Percentiles rank a stretch among this genome's conserved stretches.
Conservation (phyloP, 805 yeast species). For the Komagataella phaffii region DNA sequence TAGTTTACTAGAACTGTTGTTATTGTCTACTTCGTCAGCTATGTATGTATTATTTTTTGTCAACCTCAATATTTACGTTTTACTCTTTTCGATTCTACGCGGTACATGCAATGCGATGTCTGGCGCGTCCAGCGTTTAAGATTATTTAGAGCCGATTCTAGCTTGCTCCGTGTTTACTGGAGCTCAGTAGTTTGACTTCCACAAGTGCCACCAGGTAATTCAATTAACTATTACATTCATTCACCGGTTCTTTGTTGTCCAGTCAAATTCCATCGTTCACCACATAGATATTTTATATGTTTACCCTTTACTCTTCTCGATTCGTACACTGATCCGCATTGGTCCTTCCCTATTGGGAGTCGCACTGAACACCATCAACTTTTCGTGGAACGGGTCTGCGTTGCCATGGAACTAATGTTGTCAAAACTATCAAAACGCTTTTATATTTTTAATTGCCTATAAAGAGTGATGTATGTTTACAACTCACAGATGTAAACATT, state of each 20-base stretch:
- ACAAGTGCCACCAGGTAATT: too few relatives aligned
- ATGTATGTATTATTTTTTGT: background rate
- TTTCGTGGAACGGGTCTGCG: background rate
- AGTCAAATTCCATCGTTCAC: background rate
- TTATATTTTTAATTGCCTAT: background rate
- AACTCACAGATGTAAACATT: slow-evolving; percentile 11
- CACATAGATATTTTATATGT: too few relatives aligned
- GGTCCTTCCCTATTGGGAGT: background rate
- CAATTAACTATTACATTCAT: too few relatives aligned
- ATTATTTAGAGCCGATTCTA: too few relatives aligned
- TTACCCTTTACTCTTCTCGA: too few relatives aligned
- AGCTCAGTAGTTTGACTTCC: too few relatives aligned
- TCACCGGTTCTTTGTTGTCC: too few relatives aligned
- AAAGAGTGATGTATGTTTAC: background rate
- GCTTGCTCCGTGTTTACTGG: too few relatives aligned
- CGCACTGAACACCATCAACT: background rate
- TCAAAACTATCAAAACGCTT: background rate
- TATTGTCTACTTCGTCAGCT: background rate
- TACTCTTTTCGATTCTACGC: background rate
- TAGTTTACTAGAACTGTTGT: background rate
- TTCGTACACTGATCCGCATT: background rate
- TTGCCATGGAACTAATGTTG: background rate
- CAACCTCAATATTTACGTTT: background rate
- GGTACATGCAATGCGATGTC: background rate
- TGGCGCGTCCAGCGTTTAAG: background rate